Evolutionary conservation across 306 rosid species (phyloP).

Genomic region (Inga oerstediana): DNA sequence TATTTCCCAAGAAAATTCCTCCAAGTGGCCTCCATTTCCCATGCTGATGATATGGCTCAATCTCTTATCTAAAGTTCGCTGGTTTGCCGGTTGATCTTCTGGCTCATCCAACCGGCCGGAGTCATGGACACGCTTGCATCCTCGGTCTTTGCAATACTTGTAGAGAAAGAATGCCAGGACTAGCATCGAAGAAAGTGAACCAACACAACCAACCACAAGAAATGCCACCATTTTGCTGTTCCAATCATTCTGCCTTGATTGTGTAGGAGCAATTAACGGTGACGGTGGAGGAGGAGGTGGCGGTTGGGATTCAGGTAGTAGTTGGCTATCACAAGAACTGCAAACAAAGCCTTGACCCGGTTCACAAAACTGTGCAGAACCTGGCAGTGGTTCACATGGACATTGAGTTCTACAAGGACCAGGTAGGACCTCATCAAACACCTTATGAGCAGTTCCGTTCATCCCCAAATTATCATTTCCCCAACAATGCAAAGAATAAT

Average conservation of each 20-base stretch:
- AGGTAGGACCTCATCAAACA: conserved; percentile 63
- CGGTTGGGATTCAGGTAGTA: not conserved
- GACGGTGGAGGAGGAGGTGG: not conserved
- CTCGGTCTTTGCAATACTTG: conserved; percentile 49
- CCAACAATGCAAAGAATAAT: conserved; percentile 77
- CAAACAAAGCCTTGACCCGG: conserved; percentile 41
- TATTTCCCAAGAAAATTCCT: conserved; percentile 56
- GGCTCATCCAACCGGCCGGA: conserved; percentile 71
- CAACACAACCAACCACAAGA: conserved; percentile 81
- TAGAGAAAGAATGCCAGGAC: conserved; percentile 48
- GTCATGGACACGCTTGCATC: conserved; percentile 70
- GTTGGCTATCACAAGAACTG: conserved; percentile 29
- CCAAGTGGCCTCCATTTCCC: conserved; percentile 67
- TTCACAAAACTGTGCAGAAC: conserved; percentile 37
- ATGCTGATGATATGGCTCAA: conserved; percentile 74
- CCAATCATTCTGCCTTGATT: conserved; percentile 39
- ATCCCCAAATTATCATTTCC: conserved; percentile 46
- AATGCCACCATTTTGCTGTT: conserved; percentile 66
- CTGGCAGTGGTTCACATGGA: conserved; percentile 34
- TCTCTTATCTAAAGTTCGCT: conserved; percentile 56
- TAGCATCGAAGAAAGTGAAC: conserved; percentile 50
- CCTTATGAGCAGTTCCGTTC: conserved; percentile 21
- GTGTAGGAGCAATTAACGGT: not conserved
- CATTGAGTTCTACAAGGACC: conserved; percentile 71
- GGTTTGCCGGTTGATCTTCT: not conserved